Evolutionary conservation across 257 asterid species (phyloP), one percentile per base, ranked within the genome.

Genomic region (Nicotiana tabacum): DNA sequence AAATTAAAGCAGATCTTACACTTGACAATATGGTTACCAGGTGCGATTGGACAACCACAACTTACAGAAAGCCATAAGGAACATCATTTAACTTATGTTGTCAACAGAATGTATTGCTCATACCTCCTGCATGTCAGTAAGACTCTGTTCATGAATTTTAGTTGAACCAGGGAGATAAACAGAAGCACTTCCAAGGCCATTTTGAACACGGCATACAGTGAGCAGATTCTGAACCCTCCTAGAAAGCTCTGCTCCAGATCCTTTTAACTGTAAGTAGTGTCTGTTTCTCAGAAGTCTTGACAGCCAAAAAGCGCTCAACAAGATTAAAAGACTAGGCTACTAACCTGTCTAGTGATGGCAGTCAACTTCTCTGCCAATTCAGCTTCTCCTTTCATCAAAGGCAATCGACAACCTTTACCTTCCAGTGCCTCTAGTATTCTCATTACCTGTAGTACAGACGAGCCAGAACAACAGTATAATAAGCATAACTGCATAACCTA

Each of bases 71-170:
- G 64, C 64, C 43, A 13, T 15, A 27, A 15, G 9, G 3, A 76
- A 51, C 64, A 51, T 15, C 29, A 51, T 76, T 74, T 27, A 7
- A 51, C 27, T 74, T 24, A 48, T 76, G 27, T 15, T 48, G 80
- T 1, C 24, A 8, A 76, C 46, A 48, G 16, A 76, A 51, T 48
- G 24, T 76, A 76, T 48, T 67, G 66, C 10, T 11, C 68, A 62
- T 88, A 96, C 99, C 99, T 94, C 98, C 87, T 93, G 98, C 99
- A 96, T 93, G 83, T 96, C 98, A 57, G 87, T 82, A 65, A 96
- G 97, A 85, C 97, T 91, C 85, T 91, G 95, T 84, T 93, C 97
- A 2, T 94, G 94, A 78, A 96, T 93, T 85, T 92, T 93, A 86
- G 98, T 90, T 60, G 99, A 93, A 85, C 97, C 99, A 27, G 97